Evolutionary conservation across 768 basidiomycete species (phyloP).

Genomic region (Pleurotus sapidus): DNA sequence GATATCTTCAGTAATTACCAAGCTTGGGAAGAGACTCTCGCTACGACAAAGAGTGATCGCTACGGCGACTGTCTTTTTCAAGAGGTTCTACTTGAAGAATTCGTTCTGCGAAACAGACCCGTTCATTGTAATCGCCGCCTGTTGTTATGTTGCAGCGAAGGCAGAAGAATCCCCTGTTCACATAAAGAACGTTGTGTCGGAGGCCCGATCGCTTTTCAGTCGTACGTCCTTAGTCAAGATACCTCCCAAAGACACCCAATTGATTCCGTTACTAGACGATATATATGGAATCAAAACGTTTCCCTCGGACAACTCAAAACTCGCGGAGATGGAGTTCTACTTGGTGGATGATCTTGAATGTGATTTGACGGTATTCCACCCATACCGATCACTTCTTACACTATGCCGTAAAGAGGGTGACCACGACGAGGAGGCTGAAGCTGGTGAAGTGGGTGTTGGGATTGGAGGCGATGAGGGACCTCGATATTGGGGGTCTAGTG

Average conservation of each 20-base stretch:
- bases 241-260: not conserved
- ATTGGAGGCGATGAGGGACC: constrained; percentile 48
- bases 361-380: constrained; percentile 90
- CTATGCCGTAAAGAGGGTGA: constrained; percentile 64
- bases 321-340: constrained; percentile 99
- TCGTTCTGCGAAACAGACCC: constrained; percentile 95
- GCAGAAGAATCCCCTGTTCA: constrained; percentile 95
- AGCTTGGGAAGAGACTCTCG: constrained; percentile 78
- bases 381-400: constrained; percentile 84
- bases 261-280: constrained; percentile 39
- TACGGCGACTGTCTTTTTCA: constrained; percentile 93
- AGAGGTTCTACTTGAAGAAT: constrained; percentile 96
- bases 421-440: constrained; percentile 47
- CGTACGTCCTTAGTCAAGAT: constrained; percentile 37
- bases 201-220: constrained; percentile 75
- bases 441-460: constrained; percentile 54
- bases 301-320: constrained; percentile 81
- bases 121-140: constrained; percentile 88
- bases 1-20: constrained; percentile 66
- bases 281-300: constrained; percentile 79
- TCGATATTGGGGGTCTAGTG: constrained; percentile 78
- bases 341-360: constrained; percentile 96
- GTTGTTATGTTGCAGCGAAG: constrained; percentile 95
- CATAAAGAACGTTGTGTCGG: constrained; percentile 87
- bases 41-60: constrained; percentile 91